Evolutionary conservation across 805 yeast genomes (phyloP).

Genomic region (Candida xiaguanensis): DNA sequence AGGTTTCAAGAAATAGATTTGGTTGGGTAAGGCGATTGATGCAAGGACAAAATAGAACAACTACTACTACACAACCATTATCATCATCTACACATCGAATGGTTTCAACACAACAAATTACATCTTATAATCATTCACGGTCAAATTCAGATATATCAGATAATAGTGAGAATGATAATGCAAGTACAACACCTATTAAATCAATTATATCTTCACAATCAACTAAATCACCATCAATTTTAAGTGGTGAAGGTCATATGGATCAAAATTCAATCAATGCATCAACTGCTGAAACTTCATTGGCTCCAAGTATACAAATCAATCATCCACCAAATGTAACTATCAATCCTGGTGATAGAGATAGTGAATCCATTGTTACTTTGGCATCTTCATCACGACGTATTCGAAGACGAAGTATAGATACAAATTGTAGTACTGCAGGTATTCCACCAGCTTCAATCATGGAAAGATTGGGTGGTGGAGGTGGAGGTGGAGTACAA

Average conservation of each 20-base stretch:
- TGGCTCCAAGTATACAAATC: conserved; percentile 38
- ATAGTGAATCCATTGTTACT: conserved; percentile 41
- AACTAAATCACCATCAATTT: conserved; percentile 36
- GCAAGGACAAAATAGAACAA: conserved; percentile 17
- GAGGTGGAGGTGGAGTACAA: too few species aligned
- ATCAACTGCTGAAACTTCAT: conserved; percentile 49
- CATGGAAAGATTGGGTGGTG: conserved; percentile 45
- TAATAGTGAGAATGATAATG: conserved; percentile 29
- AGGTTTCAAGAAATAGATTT: conserved; percentile 26
- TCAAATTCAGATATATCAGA: conserved; percentile 3
- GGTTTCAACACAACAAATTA: background rate
- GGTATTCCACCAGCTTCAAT: conserved; percentile 77
- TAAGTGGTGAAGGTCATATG: conserved; percentile 26
- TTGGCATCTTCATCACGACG: conserved; percentile 40
- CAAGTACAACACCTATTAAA: conserved; percentile 47
- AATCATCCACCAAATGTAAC: background rate
- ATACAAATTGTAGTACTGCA: conserved; percentile 60
- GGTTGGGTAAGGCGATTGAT: conserved; percentile 40
- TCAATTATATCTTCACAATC: conserved; percentile 42
- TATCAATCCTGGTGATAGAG: conserved; percentile 22
- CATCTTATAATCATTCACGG: background rate
- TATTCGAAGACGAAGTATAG: conserved; percentile 37
- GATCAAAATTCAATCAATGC: conserved; percentile 34
- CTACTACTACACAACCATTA: background rate
- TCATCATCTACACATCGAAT: background rate